Evolutionary conservation across 2,329 filamentous ascomycete genomes (phyloP), one percentile per base, ranked within the genome.

Genomic region (Sphaerulina vaccinii): DNA sequence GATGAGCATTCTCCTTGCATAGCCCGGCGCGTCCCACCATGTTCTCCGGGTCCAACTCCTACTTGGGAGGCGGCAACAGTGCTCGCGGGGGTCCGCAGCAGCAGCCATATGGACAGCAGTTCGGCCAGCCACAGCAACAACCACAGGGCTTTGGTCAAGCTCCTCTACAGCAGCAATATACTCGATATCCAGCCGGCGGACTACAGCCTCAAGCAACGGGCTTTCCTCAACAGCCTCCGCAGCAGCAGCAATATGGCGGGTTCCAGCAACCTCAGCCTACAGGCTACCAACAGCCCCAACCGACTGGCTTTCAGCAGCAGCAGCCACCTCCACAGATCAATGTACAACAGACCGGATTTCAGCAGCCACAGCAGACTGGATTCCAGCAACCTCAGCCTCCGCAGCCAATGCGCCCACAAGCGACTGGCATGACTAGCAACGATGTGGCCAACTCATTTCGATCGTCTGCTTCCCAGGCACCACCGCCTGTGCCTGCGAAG

Each of bases 1-100:
- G 27, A 32, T 32, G 27, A 11, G 10, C n/a, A 10, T n/a, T 41
- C 35, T 29, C 44, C 15, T 37, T 29, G 51, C 55, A 55, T 57
- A 51, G 51, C 33, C 45, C 39, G 41, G 23, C 41, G 49, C 33
- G 44, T 36, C 8, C 27, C 42, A 52, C 27, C 73, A 96, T 96
- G 92, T 97, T 89, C 76, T 93, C 90, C 61, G 89, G 86, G 70
- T 88, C 89, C 61, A 95, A 88, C 77, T 85, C 88, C 59, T 96
- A 86, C 72, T 75, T 95, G 66, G 90, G 90, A 72, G 87, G 85
- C 74, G 82, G 80, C 71, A 89, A 85, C 69, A 86, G 79, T 76
- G 82, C 86, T 70, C 87, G 85, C 55, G 87, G 87, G 43, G 83
- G 83, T 48, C 81, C 82, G 27, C 27, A 32, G 27, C 27, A 32